Evolutionary conservation across 2,329 filamentous ascomycete species (phyloP).

Genomic region (Microcyclospora tardicrescens): DNA sequence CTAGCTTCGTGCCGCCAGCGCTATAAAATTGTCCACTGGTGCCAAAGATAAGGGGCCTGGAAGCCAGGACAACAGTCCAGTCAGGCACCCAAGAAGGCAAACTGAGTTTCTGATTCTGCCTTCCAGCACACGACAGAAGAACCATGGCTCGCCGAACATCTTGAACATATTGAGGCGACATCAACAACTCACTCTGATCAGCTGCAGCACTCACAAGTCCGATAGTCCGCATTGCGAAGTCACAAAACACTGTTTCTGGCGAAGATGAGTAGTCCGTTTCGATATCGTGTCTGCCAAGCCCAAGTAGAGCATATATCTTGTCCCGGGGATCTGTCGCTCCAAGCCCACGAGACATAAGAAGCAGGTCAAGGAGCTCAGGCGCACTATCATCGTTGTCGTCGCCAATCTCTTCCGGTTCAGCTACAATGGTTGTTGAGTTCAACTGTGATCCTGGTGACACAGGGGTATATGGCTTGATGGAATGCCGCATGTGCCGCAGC

Average conservation of each 20-base stretch:
- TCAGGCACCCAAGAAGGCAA: constrained; percentile 17
- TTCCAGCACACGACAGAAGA: constrained; percentile 17
- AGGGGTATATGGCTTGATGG: constrained; percentile 2
- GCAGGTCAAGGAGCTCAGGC: constrained; percentile 17
- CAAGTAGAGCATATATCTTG: constrained; percentile 18
- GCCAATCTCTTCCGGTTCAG: not conserved
- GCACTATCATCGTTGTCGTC: constrained; percentile 5
- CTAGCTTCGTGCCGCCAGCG: constrained; percentile 14
- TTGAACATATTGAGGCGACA: constrained; percentile 1
- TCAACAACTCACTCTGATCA: constrained; percentile 3
- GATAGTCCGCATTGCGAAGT: constrained; percentile 18
- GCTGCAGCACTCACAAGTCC: constrained; percentile 9
- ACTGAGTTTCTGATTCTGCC: constrained; percentile 12
- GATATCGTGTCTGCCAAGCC: constrained; percentile 16
- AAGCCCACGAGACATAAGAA: constrained; percentile 18
- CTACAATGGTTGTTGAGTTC: not conserved
- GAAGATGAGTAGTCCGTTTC: constrained; percentile 15
- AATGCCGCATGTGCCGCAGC: constrained; percentile 11
- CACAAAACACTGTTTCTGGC: constrained; percentile 15
- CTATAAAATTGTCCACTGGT: constrained; percentile 7
- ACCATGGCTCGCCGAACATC: constrained; percentile 15
- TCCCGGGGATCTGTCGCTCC: constrained; percentile 18
- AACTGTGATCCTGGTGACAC: not conserved
- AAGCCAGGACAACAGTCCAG: constrained; percentile 15
- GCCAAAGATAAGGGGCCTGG: constrained; percentile 17